A percentile compares a stretch with the other conserved stretches of the same genome.
Evolutionary conservation across 495 filamentous ascomycete species (phyloP).

Genomic region (Penicillium roqueforti): DNA sequence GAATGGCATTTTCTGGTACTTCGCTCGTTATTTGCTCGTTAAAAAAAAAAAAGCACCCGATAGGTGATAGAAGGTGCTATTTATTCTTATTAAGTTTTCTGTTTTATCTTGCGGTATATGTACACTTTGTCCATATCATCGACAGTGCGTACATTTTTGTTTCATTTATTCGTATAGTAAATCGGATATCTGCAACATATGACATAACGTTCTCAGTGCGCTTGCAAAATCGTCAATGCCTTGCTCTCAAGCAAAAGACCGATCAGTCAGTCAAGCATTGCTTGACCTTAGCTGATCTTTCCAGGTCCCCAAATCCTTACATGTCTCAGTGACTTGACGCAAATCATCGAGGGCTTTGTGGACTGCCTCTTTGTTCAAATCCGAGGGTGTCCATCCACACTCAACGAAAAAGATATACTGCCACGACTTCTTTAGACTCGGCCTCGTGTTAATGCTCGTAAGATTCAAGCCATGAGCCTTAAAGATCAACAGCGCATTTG

Average conservation of each 20-base stretch:
- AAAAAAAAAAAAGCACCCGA: constrained; percentile 15
- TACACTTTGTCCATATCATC: neutral
- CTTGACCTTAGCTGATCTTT: constrained; percentile 29
- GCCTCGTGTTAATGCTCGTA: constrained; percentile 84
- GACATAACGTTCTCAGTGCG: neutral
- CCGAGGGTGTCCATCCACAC: constrained; percentile 55
- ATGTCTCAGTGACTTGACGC: constrained; percentile 31
- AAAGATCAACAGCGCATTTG: constrained; percentile 76
- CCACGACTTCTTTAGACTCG: constrained; percentile 71
- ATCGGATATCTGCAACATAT: neutral
- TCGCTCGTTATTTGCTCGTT: constrained; percentile 21
- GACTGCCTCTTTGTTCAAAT: constrained; percentile 28
- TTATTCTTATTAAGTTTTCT: neutral
- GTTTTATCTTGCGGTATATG: constrained; percentile 1
- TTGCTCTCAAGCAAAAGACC: neutral
- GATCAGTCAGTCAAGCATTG: constrained; percentile 1
- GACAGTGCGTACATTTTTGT: neutral
- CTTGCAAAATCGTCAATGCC: neutral
- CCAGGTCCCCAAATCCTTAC: constrained; percentile 43
- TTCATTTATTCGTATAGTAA: constrained; percentile 1
- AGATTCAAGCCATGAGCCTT: constrained; percentile 68
- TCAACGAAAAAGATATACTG: constrained; percentile 95
- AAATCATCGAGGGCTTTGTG: constrained; percentile 26
- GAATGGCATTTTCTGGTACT: constrained; percentile 13
- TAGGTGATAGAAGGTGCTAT: constrained; percentile 8